A percentile compares a stretch with the other conserved stretches of the same genome.
Evolutionary conservation across 2,329 filamentous ascomycete species (phyloP).

Genomic region (Pseudonectria foliicola): DNA sequence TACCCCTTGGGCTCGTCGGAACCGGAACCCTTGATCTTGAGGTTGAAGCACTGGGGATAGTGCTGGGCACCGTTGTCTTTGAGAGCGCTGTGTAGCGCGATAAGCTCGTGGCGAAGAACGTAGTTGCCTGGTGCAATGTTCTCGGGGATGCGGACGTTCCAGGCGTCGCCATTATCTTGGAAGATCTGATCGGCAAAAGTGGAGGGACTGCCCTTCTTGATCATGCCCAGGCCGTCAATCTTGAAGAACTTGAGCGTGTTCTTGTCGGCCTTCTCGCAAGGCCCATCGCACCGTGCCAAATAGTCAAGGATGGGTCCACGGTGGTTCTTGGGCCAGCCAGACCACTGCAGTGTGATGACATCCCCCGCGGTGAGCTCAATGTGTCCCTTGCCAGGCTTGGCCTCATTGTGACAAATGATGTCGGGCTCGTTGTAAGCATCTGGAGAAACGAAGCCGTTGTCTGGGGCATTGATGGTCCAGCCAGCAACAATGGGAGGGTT

Average conservation of each 20-base stretch:
- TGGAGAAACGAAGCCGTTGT: conserved; percentile 43
- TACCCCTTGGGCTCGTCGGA: conserved; percentile 25
- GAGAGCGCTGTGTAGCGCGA: conserved; percentile 43
- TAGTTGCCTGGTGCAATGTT: conserved; percentile 44
- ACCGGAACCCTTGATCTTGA: conserved; percentile 38
- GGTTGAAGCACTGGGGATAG: conserved; percentile 47
- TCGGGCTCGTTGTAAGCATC: conserved; percentile 32
- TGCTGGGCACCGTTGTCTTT: conserved; percentile 38
- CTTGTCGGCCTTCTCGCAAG: conserved; percentile 35
- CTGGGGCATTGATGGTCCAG: conserved; percentile 35
- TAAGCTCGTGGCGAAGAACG: conserved; percentile 48
- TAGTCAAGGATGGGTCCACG: conserved; percentile 41
- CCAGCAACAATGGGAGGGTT: conserved; percentile 30
- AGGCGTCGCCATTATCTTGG: conserved; percentile 43
- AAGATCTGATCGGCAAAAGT: conserved; percentile 38
- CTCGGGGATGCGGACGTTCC: conserved; percentile 42
- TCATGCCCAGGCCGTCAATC: conserved; percentile 34
- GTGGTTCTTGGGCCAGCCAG: conserved; percentile 42
- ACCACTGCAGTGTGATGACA: conserved; percentile 41
- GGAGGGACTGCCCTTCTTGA: conserved; percentile 28
- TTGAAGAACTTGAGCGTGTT: conserved; percentile 38
- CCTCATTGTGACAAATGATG: conserved; percentile 42
- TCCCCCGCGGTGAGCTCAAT: conserved; percentile 38
- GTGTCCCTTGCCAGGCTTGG: conserved; percentile 32
- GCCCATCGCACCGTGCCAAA: conserved; percentile 36